Percentiles rank a stretch among this genome's conserved stretches.
These are phyloP conservation scores for Phaeosphaeria sp. DNA, from an alignment of 2,329 filamentous ascomycete species.

Conservation along the genomic window DNA sequence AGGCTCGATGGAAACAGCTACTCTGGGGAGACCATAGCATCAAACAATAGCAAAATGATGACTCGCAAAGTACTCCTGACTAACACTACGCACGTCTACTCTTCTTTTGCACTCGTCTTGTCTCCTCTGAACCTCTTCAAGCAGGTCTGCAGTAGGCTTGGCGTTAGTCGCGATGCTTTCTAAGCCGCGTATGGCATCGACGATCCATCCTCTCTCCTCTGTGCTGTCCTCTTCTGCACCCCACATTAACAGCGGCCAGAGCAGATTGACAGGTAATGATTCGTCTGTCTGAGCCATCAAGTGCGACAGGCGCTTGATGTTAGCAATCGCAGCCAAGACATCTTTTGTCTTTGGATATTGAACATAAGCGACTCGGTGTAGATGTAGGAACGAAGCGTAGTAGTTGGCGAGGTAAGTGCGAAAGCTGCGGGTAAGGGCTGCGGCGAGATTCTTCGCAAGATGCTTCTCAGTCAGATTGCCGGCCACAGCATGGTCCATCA, in stretches of 20 bases:
- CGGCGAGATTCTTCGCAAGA: constrained; percentile 57
- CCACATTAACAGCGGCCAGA: constrained; percentile 65
- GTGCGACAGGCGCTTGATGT: constrained; percentile 57
- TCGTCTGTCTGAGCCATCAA: constrained; percentile 55
- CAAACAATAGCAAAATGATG: constrained; percentile 61
- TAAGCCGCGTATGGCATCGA: constrained; percentile 53
- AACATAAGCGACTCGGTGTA: constrained; percentile 65
- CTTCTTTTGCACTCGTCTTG: constrained; percentile 47
- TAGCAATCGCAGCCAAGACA: constrained; percentile 55
- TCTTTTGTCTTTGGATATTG: constrained; percentile 60
- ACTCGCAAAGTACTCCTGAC: constrained; percentile 56
- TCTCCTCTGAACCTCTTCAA: constrained; percentile 48
- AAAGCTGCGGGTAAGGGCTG: constrained; percentile 60
- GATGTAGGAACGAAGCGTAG: constrained; percentile 62
- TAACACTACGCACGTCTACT: constrained; percentile 49
- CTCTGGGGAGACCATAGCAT: not conserved
- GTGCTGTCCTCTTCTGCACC: constrained; percentile 61
- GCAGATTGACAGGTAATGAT: constrained; percentile 61
- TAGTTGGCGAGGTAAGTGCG: constrained; percentile 64
- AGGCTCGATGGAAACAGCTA: not conserved
- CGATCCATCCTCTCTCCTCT: constrained; percentile 59
- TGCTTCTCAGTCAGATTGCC: constrained; percentile 58
- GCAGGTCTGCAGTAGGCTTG: constrained; percentile 47
- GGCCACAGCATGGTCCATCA: constrained; percentile 64
- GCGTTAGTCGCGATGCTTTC: constrained; percentile 51